These are phyloP conservation scores for Ganoderma boninense DNA, from an alignment of 1,284 basidiomycete species.

Conservation along the genomic window DNA sequence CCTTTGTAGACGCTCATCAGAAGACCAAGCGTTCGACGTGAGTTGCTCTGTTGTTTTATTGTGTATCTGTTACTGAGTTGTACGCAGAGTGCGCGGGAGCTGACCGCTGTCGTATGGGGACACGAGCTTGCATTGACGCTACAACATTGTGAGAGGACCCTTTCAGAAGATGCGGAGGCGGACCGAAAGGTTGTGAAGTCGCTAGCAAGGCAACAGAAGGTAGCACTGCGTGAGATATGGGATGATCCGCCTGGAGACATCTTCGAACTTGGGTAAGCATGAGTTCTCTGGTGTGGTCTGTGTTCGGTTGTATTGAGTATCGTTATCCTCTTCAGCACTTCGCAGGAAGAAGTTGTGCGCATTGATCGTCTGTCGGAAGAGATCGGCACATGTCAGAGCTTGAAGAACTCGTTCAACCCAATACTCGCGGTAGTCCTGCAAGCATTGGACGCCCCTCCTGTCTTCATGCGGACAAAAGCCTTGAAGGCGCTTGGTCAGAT, in stretches of 20 bases:
- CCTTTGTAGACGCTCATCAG: conserved; percentile 70
- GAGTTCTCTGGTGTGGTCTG: neutral
- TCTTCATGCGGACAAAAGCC: conserved; percentile 92
- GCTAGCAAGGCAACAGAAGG: conserved; percentile 66
- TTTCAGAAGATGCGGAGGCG: conserved; percentile 42
- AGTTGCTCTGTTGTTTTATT: conserved; percentile 32
- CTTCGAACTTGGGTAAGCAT: conserved; percentile 75
- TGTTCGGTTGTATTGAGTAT: neutral
- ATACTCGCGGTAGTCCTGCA: conserved; percentile 81
- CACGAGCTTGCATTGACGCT: conserved; percentile 75
- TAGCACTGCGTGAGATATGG: conserved; percentile 72
- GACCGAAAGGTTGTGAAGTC: conserved; percentile 46
- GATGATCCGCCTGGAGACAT: conserved; percentile 70
- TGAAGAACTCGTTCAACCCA: conserved; percentile 82
- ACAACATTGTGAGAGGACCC: conserved; percentile 57
- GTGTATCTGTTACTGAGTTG: neutral
- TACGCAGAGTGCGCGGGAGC: conserved; percentile 76
- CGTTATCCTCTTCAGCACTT: conserved; percentile 46
- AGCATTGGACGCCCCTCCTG: conserved; percentile 82
- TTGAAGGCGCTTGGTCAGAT: conserved; percentile 87
- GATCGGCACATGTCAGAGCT: conserved; percentile 76
- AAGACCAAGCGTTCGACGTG: conserved; percentile 83
- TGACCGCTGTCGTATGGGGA: conserved; percentile 76
- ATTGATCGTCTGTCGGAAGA: conserved; percentile 78
- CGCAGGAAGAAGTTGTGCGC: conserved; percentile 70